These are phyloP conservation scores for Plasmopara viticola DNA, from an alignment of 352 stramenopile genomes.

Conservation along the genomic window DNA sequence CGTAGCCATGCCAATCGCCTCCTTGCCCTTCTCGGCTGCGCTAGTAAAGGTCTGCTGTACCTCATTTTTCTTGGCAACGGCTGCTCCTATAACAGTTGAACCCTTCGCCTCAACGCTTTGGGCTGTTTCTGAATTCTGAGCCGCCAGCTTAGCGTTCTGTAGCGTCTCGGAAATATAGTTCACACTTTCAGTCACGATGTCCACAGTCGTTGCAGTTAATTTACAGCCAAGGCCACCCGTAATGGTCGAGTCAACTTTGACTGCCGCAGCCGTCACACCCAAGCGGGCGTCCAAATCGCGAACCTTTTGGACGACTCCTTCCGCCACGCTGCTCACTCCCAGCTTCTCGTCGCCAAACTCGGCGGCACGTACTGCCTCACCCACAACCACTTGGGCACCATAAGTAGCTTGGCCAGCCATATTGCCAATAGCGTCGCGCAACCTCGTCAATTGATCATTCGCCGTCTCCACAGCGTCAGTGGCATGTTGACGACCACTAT, in stretches of 20 bases:
- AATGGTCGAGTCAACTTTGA: conserved; percentile 56
- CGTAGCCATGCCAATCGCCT: conserved; percentile 18
- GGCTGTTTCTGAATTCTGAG: conserved; percentile 37
- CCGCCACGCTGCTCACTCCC: conserved; percentile 32
- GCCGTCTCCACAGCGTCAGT: conserved; percentile 55
- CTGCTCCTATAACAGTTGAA: conserved; percentile 17
- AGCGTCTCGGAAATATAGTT: conserved; percentile 64
- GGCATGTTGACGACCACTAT: conserved; percentile 42
- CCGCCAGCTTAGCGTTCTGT: conserved; percentile 46
- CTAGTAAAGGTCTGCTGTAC: conserved; percentile 24
- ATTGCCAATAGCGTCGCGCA: conserved; percentile 41
- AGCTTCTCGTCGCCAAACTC: conserved; percentile 55
- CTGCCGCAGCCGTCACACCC: conserved; percentile 44
- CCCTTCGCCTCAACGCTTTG: conserved; percentile 34
- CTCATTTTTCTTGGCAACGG: conserved; percentile 20
- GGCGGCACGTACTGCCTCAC: conserved; percentile 35
- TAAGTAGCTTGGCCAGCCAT: conserved; percentile 20
- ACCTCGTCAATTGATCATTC: conserved; percentile 39
- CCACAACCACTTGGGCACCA: conserved; percentile 28
- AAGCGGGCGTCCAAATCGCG: conserved; percentile 50
- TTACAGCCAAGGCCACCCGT: conserved; percentile 51
- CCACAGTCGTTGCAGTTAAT: conserved; percentile 46
- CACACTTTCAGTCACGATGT: conserved; percentile 54
- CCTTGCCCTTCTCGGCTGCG: conserved; percentile 21
- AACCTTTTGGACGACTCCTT: conserved; percentile 40